Percentiles rank a stretch among this genome's conserved stretches.
phyloP scores from a whole-genome alignment of 2,329 filamentous ascomycete species.

The Alternaria conjuncta region DNA sequence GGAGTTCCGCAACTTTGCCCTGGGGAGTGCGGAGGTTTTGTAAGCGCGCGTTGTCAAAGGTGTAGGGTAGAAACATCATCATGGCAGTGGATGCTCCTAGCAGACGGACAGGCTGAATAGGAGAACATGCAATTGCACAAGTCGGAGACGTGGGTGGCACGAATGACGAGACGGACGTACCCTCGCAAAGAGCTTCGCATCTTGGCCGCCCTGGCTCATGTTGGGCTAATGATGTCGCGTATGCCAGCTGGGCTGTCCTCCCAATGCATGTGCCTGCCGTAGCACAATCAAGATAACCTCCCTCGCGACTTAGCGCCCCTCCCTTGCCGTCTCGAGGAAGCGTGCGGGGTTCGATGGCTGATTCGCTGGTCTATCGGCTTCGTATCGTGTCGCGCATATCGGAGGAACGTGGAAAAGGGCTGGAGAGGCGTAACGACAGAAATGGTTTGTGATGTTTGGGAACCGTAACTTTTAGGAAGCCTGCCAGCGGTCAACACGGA shows the following conservation, averaged over 20 bases:
- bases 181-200: conserved; percentile 99
- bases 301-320: conserved; percentile 38
- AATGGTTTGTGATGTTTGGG: conserved; percentile 6
- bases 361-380: conserved; percentile 13
- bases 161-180: conserved; percentile 63
- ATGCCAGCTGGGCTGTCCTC: conserved; percentile 21
- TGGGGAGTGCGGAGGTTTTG: conserved; percentile 61
- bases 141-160: conserved; percentile 25
- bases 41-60: conserved; percentile 56
- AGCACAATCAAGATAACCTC: conserved; percentile 29
- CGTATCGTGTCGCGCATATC: conserved; percentile 28
- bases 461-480: conserved; percentile 21
- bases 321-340: conserved; percentile 16
- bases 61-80: conserved; percentile 50
- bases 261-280: conserved; percentile 43
- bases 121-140: conserved; percentile 9
- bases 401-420: not conserved
- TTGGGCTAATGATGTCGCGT: conserved; percentile 41
- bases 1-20: conserved; percentile 98
- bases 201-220: conserved; percentile 77
- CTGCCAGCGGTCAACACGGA: conserved; percentile 28
- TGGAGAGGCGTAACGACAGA: not conserved
- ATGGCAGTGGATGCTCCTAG: conserved; percentile 15
- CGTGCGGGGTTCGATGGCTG: conserved; percentile 21
- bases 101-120: not conserved